phyloP scores from a whole-genome alignment of 1,284 basidiomycete species.

The Rhodotorula mucilaginosa region DNA sequence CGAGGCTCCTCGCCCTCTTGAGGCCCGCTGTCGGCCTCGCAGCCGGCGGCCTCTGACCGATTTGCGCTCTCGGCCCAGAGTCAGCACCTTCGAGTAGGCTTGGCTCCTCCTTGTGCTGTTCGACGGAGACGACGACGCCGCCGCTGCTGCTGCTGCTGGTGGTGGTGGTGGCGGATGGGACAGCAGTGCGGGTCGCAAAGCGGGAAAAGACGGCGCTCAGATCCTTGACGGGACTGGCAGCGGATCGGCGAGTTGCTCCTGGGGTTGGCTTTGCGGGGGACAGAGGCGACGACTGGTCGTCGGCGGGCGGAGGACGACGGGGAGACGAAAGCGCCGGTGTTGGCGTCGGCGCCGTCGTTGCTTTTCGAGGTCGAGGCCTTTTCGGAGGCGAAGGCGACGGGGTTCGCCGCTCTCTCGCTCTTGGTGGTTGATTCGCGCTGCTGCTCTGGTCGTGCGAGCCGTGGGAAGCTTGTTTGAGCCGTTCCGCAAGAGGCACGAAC shows the following conservation, averaged over 20 bases:
- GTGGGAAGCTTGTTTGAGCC: background rate
- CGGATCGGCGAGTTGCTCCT: background rate
- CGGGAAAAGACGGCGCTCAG: slow-evolving; percentile 24
- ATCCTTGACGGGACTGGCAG: slow-evolving; percentile 21
- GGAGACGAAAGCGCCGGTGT: no score
- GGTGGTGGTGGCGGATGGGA: background rate
- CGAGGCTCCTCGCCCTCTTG: background rate
- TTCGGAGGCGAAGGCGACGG: background rate
- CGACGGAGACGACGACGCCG: background rate
- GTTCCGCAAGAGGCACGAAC: slow-evolving; percentile 10
- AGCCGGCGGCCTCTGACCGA: no score
- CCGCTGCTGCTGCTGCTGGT: background rate
- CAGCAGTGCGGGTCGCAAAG: slow-evolving; percentile 7
- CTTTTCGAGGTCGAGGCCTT: background rate
- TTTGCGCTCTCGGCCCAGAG: no score
- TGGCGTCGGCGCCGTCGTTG: no score
- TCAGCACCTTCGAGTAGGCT: no score
- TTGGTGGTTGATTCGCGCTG: background rate
- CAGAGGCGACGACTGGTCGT: no score
- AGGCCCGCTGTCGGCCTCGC: background rate
- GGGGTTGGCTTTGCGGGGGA: no score
- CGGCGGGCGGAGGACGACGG: background rate
- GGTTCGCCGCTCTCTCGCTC: no score
- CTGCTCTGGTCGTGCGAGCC: background rate
- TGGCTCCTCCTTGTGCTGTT: background rate